Percentiles rank a stretch among this genome's conserved stretches.
phyloP scores from a whole-genome alignment of 2,329 filamentous ascomycete genomes.

The Hypoxylon sp. region DNA sequence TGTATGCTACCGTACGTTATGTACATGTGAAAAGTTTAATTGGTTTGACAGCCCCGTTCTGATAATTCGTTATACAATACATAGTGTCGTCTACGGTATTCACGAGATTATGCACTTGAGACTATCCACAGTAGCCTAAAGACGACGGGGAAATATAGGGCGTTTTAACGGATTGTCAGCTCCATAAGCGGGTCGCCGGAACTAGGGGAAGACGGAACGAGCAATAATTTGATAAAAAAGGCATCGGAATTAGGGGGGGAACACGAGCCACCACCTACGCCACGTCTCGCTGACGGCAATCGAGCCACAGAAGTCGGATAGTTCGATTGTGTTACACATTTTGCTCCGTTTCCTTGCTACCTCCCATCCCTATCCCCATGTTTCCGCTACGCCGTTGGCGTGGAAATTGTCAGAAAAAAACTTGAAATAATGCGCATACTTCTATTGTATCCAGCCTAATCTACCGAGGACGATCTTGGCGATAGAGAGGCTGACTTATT shows the following conservation, averaged over 20 bases:
- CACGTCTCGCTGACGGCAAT: constrained; percentile 41
- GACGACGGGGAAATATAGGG: constrained; percentile 28
- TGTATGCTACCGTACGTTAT: constrained; percentile 4
- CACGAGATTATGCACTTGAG: constrained; percentile 36
- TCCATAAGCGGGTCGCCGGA: constrained; percentile 49
- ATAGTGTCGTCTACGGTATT: constrained; percentile 27
- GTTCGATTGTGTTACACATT: constrained; percentile 35
- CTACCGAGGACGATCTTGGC: constrained; percentile 10
- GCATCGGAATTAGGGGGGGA: constrained; percentile 46
- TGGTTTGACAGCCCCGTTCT: constrained; percentile 19
- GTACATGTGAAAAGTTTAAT: constrained; percentile 12
- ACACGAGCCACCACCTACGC: constrained; percentile 47
- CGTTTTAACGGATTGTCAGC: constrained; percentile 40
- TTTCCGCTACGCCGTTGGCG: constrained; percentile 19
- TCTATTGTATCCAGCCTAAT: constrained; percentile 6
- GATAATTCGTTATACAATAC: constrained; percentile 30
- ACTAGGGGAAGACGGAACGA: constrained; percentile 53
- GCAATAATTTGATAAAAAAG: constrained; percentile 46
- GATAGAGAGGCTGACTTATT: constrained; percentile 28
- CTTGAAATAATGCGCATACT: constrained; percentile 11
- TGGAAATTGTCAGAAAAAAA: constrained; percentile 29
- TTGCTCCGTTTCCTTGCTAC: constrained; percentile 23
- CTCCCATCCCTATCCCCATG: constrained; percentile 7
- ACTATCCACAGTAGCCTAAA: constrained; percentile 40
- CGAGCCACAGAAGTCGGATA: constrained; percentile 42